A percentile compares a stretch with the other conserved stretches of the same genome.
These are phyloP conservation scores for Sporodiniella umbellata DNA, from an alignment of 371 early-diverging fungal genomes.

Conservation along the genomic window DNA sequence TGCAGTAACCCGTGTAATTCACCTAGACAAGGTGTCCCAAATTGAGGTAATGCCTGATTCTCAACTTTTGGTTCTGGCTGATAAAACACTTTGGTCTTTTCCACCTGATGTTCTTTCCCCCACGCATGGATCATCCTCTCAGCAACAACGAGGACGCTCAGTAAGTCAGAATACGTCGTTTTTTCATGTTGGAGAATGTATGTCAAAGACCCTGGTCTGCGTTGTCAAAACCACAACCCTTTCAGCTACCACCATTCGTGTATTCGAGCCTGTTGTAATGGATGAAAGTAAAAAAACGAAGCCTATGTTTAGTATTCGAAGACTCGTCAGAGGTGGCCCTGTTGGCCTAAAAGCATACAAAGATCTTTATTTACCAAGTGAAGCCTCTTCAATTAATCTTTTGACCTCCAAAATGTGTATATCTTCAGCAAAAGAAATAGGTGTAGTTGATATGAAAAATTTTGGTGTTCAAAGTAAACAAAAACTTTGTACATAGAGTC, in stretches of 20 bases:
- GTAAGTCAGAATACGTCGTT: slow-evolving; percentile 81
- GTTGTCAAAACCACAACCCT: slow-evolving; percentile 66
- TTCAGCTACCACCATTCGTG: slow-evolving; percentile 72
- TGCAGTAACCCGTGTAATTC: slow-evolving; percentile 49
- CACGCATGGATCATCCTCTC: slow-evolving; percentile 44
- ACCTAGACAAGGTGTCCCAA: slow-evolving; percentile 76
- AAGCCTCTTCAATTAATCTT: slow-evolving; percentile 80
- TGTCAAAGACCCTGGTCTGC: slow-evolving; percentile 68
- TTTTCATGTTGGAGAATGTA: slow-evolving; percentile 84
- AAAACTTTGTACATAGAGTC: no score
- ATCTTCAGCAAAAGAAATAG: slow-evolving; percentile 90
- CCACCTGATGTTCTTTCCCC: slow-evolving; percentile 63
- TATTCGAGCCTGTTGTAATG: slow-evolving; percentile 67
- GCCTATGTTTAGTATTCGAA: slow-evolving; percentile 32
- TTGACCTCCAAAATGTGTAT: slow-evolving; percentile 85
- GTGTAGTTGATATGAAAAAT: slow-evolving; percentile 83
- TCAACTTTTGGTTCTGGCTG: slow-evolving; percentile 73
- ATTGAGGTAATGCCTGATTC: slow-evolving; percentile 74
- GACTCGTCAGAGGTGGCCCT: slow-evolving; percentile 47
- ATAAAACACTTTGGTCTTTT: slow-evolving; percentile 64
- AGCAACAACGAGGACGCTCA: slow-evolving; percentile 57
- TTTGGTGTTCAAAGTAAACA: slow-evolving; percentile 48
- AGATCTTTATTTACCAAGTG: slow-evolving; percentile 90
- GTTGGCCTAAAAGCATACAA: slow-evolving; percentile 64
- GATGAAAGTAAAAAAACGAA: slow-evolving; percentile 57